Percentiles rank a stretch among this genome's conserved stretches.
Evolutionary conservation across 768 basidiomycete species (phyloP).

Genomic region (Tricholoma terreum): DNA sequence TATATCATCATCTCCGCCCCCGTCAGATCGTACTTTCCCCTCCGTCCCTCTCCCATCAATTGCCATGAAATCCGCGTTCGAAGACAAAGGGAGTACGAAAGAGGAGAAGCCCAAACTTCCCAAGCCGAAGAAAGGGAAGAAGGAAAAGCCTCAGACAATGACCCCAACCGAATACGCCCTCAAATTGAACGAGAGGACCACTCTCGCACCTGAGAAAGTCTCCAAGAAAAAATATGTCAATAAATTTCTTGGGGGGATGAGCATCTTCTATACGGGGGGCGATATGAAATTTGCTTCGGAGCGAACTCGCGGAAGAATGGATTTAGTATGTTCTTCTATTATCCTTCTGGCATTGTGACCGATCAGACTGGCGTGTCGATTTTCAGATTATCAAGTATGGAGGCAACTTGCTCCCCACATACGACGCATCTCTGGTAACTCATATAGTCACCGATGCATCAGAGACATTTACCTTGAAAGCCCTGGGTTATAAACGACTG

Average conservation of each 20-base stretch:
- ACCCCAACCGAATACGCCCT: slow-evolving; percentile 55
- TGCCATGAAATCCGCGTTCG: slow-evolving; percentile 5
- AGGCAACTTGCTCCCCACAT: slow-evolving; percentile 56
- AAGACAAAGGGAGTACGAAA: slow-evolving; percentile 1
- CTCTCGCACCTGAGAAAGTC: slow-evolving; percentile 16
- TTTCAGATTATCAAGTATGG: slow-evolving; percentile 61
- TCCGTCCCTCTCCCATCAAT: slow-evolving; percentile 15
- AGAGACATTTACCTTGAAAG: slow-evolving; percentile 28
- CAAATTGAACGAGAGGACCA: slow-evolving; percentile 36
- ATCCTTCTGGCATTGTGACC: slow-evolving; percentile 1
- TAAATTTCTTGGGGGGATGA: slow-evolving; percentile 48
- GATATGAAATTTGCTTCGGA: slow-evolving; percentile 53
- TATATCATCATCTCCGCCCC: slow-evolving; percentile 32
- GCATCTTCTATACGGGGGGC: slow-evolving; percentile 56
- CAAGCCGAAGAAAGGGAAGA: slow-evolving; percentile 28
- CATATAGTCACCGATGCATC: slow-evolving; percentile 60
- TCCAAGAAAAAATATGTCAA: slow-evolving; percentile 9
- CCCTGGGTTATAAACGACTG: slow-evolving; percentile 47
- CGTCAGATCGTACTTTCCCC: slow-evolving; percentile 23
- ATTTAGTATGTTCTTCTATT: slow-evolving; percentile 47
- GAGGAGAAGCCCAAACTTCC: slow-evolving; percentile 21
- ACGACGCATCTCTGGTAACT: slow-evolving; percentile 54
- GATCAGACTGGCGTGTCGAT: neutral
- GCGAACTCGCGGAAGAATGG: slow-evolving; percentile 55
- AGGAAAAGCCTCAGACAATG: slow-evolving; percentile 39